phyloP scores from a whole-genome alignment of 176 grass and related monocot genomes.

The Carex kokanica region DNA sequence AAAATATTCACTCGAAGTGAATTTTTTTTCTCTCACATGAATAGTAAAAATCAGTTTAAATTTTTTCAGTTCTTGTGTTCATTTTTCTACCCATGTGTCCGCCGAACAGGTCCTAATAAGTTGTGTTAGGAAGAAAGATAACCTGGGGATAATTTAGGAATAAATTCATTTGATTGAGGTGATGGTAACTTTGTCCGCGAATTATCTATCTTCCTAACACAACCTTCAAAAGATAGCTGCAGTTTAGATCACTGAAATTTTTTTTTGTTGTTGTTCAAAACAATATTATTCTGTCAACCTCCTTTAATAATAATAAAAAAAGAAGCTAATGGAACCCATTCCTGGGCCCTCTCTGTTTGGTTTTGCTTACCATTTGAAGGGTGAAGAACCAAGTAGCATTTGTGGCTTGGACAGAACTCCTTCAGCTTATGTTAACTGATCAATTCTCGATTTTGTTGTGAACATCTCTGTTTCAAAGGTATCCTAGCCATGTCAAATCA shows the following conservation, averaged over 20 bases:
- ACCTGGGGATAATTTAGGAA: not conserved
- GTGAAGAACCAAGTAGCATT: not conserved
- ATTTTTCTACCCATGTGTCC: too few relatives aligned
- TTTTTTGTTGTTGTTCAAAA: not conserved
- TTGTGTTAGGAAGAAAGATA: not conserved
- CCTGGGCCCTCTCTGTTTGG: not conserved
- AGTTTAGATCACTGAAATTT: not conserved
- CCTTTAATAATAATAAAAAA: not conserved
- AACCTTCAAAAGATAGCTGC: not conserved
- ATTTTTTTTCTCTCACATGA: too few relatives aligned
- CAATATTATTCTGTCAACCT: not conserved
- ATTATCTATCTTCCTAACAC: too few relatives aligned
- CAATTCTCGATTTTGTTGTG: not conserved
- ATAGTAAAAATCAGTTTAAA: too few relatives aligned
- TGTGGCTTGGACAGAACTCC: not conserved
- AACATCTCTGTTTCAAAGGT: too few relatives aligned
- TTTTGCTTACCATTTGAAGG: not conserved
- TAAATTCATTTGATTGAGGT: not conserved
- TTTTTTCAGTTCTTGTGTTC: too few relatives aligned
- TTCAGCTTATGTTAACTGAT: not conserved
- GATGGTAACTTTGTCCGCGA: not conserved
- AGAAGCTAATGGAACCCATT: not conserved
- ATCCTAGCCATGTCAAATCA: not conserved
- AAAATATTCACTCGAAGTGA: too few relatives aligned
- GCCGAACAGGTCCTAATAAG: too few relatives aligned